Evolutionary conservation across 1,139 yeast species (phyloP).

Genomic region (Scheffersomyces cryptocercus): DNA sequence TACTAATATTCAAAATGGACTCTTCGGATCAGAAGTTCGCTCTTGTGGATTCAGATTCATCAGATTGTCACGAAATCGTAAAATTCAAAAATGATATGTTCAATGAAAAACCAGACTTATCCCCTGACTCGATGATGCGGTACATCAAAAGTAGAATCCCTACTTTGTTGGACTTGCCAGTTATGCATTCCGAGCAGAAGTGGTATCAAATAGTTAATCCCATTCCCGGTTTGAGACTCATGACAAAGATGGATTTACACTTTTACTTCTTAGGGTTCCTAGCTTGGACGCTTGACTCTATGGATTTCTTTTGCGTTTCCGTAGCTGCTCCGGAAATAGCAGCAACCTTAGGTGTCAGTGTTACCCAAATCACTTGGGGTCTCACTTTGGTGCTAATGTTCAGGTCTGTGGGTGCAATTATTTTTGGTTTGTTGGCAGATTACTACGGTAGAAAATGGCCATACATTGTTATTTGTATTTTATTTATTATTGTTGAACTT

Average conservation of each 20-base stretch:
- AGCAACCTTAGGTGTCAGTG: constrained; percentile 45
- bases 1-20: too few species aligned
- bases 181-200: constrained; percentile 9
- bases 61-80: too few species aligned
- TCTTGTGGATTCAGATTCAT: too few species aligned
- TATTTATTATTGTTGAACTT: constrained; percentile 61
- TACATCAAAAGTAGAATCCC: constrained; percentile 14
- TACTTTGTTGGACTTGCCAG: constrained; percentile 16
- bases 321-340: constrained; percentile 62
- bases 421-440: constrained; percentile 69
- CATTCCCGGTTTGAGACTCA: constrained; percentile 47
- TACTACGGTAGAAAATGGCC: constrained; percentile 76
- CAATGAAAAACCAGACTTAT: constrained; percentile 6
- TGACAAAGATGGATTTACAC: constrained; percentile 57
- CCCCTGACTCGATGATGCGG: constrained; percentile 1
- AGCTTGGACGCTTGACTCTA: constrained; percentile 82
- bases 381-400: constrained; percentile 78
- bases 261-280: constrained; percentile 62
- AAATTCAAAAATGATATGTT: neutral
- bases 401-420: constrained; percentile 74
- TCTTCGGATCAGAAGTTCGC: too few species aligned
- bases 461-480: constrained; percentile 50
- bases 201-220: constrained; percentile 46
- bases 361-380: constrained; percentile 72
- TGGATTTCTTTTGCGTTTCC: constrained; percentile 74